These are phyloP conservation scores for Apiospora marii DNA, from an alignment of 2,329 filamentous ascomycete species.

Conservation along the genomic window DNA sequence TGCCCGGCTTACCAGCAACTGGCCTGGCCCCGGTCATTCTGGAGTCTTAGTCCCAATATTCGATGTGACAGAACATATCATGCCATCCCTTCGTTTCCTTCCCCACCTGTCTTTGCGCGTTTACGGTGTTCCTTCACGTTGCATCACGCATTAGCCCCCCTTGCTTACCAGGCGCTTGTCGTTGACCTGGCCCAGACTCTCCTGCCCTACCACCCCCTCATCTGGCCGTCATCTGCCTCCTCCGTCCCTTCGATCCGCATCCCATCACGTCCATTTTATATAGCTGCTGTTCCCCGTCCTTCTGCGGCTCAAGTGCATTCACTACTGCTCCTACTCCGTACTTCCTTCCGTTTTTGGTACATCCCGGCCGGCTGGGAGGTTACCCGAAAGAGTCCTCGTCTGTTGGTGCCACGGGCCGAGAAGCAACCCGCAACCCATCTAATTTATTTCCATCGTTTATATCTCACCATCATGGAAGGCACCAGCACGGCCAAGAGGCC, in stretches of 20 bases:
- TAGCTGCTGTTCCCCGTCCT: constrained; percentile 36
- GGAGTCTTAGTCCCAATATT: constrained; percentile 11
- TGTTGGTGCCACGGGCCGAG: constrained; percentile 35
- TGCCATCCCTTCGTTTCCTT: constrained; percentile 26
- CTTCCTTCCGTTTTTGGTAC: constrained; percentile 31
- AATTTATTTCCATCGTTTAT: constrained; percentile 27
- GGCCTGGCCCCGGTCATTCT: constrained; percentile 20
- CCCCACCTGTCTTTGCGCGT: constrained; percentile 38
- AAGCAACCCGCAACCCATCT: not conserved
- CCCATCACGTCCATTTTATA: constrained; percentile 36
- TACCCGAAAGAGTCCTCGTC: constrained; percentile 31
- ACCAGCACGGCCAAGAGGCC: constrained; percentile 55
- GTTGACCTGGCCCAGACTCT: constrained; percentile 15
- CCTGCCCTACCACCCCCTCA: constrained; percentile 26
- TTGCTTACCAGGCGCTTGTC: constrained; percentile 33
- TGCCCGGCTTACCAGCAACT: constrained; percentile 29
- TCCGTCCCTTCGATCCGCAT: constrained; percentile 29
- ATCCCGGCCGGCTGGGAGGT: constrained; percentile 36
- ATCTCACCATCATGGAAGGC: constrained; percentile 45
- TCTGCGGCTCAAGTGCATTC: constrained; percentile 26
- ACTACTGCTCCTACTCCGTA: constrained; percentile 29
- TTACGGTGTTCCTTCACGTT: constrained; percentile 37
- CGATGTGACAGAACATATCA: constrained; percentile 25
- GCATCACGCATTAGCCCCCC: constrained; percentile 40
- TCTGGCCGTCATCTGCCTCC: constrained; percentile 9